Evolutionary conservation across 257 asterid species (phyloP).

Genomic region (Penstemon davidsonii): DNA sequence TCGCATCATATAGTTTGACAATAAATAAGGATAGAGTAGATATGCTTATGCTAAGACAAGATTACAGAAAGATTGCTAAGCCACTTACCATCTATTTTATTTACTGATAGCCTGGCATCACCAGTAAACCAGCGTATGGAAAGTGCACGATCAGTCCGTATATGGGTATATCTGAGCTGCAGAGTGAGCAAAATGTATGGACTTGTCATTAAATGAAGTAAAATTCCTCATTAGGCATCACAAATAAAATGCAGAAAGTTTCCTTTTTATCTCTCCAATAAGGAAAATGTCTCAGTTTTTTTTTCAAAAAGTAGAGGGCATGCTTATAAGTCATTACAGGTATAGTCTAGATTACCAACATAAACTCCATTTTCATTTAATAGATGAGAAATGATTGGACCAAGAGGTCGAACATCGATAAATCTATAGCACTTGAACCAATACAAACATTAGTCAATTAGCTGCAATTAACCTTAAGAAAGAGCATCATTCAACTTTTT

Average conservation of each 20-base stretch:
- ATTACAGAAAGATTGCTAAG: slow-evolving; percentile 8
- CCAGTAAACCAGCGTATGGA: slow-evolving; percentile 50
- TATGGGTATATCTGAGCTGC: slow-evolving; percentile 63
- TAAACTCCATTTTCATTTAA: too few species aligned
- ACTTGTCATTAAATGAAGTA: neutral
- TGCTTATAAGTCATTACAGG: too few species aligned
- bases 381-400: too few species aligned
- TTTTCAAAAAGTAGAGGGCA: too few species aligned
- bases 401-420: too few species aligned
- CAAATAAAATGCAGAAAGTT: neutral
- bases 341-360: too few species aligned
- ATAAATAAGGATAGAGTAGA: slow-evolving; percentile 8
- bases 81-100: slow-evolving; percentile 56
- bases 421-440: too few species aligned
- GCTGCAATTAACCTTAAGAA: too few species aligned
- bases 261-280: too few species aligned
- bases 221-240: neutral
- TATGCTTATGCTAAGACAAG: slow-evolving; percentile 17
- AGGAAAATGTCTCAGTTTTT: too few species aligned
- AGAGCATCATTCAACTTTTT: too few species aligned
- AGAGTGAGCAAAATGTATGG: slow-evolving; percentile 20
- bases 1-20: neutral
- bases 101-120: slow-evolving; percentile 49
- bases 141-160: slow-evolving; percentile 48
- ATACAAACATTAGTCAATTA: too few species aligned